phyloP scores from a whole-genome alignment of 495 filamentous ascomycete species.

The Hypoxylon crocopeplum region DNA sequence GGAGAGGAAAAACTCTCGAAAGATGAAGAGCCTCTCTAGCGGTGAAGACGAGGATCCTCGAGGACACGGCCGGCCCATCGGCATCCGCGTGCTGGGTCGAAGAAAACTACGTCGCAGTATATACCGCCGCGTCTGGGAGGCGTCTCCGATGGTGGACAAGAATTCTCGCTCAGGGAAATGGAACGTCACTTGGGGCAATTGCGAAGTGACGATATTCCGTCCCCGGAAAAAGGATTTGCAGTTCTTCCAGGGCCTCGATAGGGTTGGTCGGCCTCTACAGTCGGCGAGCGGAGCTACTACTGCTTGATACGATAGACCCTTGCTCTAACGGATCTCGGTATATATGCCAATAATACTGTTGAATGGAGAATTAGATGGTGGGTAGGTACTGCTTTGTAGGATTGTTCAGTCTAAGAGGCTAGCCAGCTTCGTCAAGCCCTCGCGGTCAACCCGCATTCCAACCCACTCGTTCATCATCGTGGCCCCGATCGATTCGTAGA shows the following conservation, averaged over 20 bases:
- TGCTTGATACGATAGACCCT: background rate
- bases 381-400: background rate
- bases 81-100: conserved; percentile 28
- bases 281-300: background rate
- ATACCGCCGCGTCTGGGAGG: conserved; percentile 42
- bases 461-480: conserved; percentile 84
- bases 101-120: conserved; percentile 40
- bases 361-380: background rate
- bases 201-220: conserved; percentile 8
- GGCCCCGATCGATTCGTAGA: conserved; percentile 88
- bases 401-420: conserved; percentile 43
- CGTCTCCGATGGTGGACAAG: conserved; percentile 40
- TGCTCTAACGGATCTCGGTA: background rate
- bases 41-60: conserved; percentile 45
- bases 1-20: conserved; percentile 31
- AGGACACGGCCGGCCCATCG: conserved; percentile 39
- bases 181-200: conserved; percentile 46
- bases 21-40: conserved; percentile 46
- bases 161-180: conserved; percentile 34
- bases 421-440: conserved; percentile 70
- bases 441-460: conserved; percentile 85
- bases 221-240: conserved; percentile 25
- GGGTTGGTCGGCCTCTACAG: conserved; percentile 9
- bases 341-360: background rate
- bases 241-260: conserved; percentile 42